These are phyloP conservation scores for Jackrogersella multiformis DNA, from an alignment of 495 filamentous ascomycete species.

Conservation along the genomic window DNA sequence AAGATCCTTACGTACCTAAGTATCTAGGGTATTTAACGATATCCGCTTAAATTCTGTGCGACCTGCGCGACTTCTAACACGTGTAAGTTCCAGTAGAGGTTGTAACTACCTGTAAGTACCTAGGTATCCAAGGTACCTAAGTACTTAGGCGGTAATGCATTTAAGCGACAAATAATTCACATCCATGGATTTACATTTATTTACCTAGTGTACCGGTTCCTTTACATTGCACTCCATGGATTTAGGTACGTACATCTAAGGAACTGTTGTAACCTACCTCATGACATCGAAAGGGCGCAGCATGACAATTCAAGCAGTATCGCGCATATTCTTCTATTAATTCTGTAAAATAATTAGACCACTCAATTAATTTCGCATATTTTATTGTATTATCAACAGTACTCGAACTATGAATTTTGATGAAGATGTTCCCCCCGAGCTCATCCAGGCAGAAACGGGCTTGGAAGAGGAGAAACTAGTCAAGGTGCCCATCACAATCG, in stretches of 20 bases:
- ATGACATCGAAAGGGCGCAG: slow-evolving; percentile 30
- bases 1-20: slow-evolving; percentile 10
- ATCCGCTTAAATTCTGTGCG: neutral
- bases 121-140: neutral
- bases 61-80: too few species aligned
- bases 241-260: too few species aligned
- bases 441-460: slow-evolving; percentile 65
- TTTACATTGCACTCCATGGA: too few species aligned
- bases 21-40: neutral
- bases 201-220: too few species aligned
- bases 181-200: neutral
- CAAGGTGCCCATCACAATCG: slow-evolving; percentile 92
- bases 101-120: too few species aligned
- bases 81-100: too few species aligned
- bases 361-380: too few species aligned
- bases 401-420: slow-evolving; percentile 59
- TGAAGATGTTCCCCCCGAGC: slow-evolving; percentile 77
- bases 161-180: neutral
- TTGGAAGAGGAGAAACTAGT: slow-evolving; percentile 59
- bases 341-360: neutral
- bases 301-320: neutral
- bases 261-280: neutral
- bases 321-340: slow-evolving; percentile 9
- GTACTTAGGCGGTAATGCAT: slow-evolving; percentile 6
- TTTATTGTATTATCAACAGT: neutral